Conservation (phyloP, 441 rosid genomes). For the Croton laevigatus region DNA sequence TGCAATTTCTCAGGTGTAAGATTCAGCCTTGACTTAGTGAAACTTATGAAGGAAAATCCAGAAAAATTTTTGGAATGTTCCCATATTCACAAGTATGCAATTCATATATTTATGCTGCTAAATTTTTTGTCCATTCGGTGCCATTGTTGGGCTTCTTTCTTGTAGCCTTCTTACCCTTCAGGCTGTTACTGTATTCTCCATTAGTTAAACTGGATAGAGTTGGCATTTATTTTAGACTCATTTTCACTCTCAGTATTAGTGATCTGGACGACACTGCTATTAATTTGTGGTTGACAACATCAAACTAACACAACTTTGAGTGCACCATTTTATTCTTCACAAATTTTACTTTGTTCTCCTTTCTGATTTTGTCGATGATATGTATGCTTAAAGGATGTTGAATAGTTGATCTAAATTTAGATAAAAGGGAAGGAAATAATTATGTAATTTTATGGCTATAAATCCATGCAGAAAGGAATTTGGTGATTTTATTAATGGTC, state of each 20-base stretch:
- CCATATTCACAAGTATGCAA: slow-evolving; percentile 53
- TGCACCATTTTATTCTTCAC: too few relatives aligned
- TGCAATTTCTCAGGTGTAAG: slow-evolving; percentile 97
- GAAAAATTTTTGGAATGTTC: slow-evolving; percentile 51
- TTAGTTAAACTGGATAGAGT: too few relatives aligned
- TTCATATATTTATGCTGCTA: slow-evolving; percentile 13
- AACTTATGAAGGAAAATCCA: slow-evolving; percentile 56
- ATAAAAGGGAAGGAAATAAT: not conserved
- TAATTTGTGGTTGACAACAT: too few relatives aligned
- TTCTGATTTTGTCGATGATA: not conserved
- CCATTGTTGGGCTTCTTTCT: not conserved
- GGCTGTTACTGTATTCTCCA: too few relatives aligned
- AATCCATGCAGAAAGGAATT: not conserved
- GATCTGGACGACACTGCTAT: too few relatives aligned
- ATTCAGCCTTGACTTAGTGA: slow-evolving; percentile 74
- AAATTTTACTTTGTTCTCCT: too few relatives aligned
- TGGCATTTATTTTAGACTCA: too few relatives aligned
- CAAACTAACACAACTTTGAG: too few relatives aligned
- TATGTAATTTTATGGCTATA: not conserved
- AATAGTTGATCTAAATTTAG: not conserved
- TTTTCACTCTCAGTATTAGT: too few relatives aligned
- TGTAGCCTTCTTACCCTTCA: too few relatives aligned
- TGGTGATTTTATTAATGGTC: not conserved
- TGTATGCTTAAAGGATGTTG: not conserved
- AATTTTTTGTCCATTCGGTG: slow-evolving; percentile 13